Conservation (phyloP, 129 eudicot genomes). For the Helichrysum umbraculigerum region DNA sequence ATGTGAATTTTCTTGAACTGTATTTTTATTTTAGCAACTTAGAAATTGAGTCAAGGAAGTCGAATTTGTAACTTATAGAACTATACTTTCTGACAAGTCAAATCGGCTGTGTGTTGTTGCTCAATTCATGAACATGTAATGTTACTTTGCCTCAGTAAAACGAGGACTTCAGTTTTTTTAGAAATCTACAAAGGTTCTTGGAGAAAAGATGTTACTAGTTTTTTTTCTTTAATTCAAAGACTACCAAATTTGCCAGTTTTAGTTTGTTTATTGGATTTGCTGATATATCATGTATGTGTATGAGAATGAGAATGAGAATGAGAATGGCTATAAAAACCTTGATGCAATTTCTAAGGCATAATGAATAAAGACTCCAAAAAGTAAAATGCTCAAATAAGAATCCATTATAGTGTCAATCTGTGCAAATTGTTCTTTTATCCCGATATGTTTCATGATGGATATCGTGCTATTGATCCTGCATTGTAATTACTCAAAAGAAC, state of each 20-base stretch:
- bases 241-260: background rate
- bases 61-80: conserved; percentile 28
- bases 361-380: background rate
- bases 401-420: background rate
- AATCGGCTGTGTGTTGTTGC: conserved; percentile 11
- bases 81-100: conserved; percentile 18
- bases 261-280: background rate
- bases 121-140: background rate
- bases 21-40: conserved; percentile 20
- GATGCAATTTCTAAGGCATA: background rate
- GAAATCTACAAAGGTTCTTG: no score
- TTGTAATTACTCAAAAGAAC: background rate
- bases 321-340: background rate
- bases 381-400: background rate
- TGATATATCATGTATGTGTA: background rate
- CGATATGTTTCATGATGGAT: background rate
- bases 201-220: no score
- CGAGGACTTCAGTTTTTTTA: background rate
- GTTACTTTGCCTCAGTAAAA: background rate
- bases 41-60: conserved; percentile 31
- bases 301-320: no score
- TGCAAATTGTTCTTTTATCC: background rate
- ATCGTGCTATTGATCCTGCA: background rate
- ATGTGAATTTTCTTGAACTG: conserved; percentile 34
- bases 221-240: background rate